Percentiles rank a stretch among this genome's conserved stretches.
These are phyloP conservation scores for Ilex asprella DNA, from an alignment of 257 asterid species.

Conservation along the genomic window DNA sequence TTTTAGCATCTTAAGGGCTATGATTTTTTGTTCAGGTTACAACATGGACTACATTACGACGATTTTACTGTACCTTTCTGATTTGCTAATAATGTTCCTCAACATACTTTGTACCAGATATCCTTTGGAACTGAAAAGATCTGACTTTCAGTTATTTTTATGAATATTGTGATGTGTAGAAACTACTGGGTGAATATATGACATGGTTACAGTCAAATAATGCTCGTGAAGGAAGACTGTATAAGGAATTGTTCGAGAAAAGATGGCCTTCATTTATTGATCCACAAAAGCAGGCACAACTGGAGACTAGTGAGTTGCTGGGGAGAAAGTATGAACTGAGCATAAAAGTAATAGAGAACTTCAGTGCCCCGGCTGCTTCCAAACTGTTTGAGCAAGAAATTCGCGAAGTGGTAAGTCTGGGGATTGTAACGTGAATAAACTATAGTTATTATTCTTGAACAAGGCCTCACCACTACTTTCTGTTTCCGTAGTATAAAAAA, in stretches of 20 bases:
- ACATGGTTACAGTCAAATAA: slow-evolving; percentile 73
- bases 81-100: neutral
- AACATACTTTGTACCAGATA: neutral
- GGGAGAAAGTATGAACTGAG: slow-evolving; percentile 47
- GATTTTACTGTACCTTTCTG: neutral
- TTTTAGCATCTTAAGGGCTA: too few species aligned
- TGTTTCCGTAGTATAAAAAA: neutral
- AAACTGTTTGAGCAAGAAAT: slow-evolving; percentile 91
- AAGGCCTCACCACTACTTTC: neutral
- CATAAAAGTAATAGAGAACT: slow-evolving; percentile 50
- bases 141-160: slow-evolving; percentile 11
- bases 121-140: neutral
- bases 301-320: slow-evolving; percentile 43
- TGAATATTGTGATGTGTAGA: slow-evolving; percentile 34
- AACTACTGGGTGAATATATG: slow-evolving; percentile 63
- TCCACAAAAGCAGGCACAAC: slow-evolving; percentile 35
- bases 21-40: too few species aligned
- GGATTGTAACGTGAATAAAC: neutral
- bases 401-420: slow-evolving; percentile 68
- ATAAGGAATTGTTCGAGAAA: slow-evolving; percentile 60
- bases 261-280: slow-evolving; percentile 59
- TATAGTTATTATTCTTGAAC: neutral
- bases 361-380: slow-evolving; percentile 85
- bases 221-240: slow-evolving; percentile 52
- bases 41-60: too few species aligned